phyloP scores from a whole-genome alignment of 306 rosid genomes.

The Vachellia collinsii region DNA sequence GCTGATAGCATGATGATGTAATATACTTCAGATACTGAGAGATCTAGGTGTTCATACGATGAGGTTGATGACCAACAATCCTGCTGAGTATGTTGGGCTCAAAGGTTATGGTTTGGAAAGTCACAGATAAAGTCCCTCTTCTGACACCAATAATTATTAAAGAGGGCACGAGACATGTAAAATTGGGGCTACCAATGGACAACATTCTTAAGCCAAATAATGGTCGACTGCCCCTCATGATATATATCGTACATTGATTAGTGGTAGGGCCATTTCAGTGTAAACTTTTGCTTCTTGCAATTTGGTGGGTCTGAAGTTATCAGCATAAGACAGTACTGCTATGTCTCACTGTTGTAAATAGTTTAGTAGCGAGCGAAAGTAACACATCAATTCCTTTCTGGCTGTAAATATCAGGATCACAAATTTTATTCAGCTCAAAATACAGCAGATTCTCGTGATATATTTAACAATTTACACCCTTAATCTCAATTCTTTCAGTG shows the following conservation, averaged over 20 bases:
- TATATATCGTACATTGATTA: neutral
- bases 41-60: slow-evolving; percentile 53
- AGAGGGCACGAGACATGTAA: slow-evolving; percentile 39
- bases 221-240: slow-evolving; percentile 8
- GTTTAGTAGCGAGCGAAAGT: neutral
- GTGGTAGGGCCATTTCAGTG: slow-evolving; percentile 1
- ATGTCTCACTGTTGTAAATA: neutral
- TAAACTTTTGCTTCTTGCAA: neutral
- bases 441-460: neutral
- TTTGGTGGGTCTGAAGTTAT: neutral
- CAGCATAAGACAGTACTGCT: neutral
- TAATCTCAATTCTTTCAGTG: neutral
- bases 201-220: neutral
- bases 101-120: slow-evolving; percentile 52
- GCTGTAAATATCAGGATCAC: neutral
- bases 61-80: slow-evolving; percentile 54
- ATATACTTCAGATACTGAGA: slow-evolving; percentile 48
- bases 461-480: neutral
- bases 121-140: slow-evolving; percentile 50
- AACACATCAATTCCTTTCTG: neutral
- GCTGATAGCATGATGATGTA: slow-evolving; percentile 9
- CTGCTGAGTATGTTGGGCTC: slow-evolving; percentile 44
- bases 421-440: neutral
- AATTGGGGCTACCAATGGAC: slow-evolving; percentile 33
- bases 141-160: slow-evolving; percentile 26